These are phyloP conservation scores for Urochloa ruziziensis DNA, from an alignment of 176 grass and related monocot species.

Conservation along the genomic window DNA sequence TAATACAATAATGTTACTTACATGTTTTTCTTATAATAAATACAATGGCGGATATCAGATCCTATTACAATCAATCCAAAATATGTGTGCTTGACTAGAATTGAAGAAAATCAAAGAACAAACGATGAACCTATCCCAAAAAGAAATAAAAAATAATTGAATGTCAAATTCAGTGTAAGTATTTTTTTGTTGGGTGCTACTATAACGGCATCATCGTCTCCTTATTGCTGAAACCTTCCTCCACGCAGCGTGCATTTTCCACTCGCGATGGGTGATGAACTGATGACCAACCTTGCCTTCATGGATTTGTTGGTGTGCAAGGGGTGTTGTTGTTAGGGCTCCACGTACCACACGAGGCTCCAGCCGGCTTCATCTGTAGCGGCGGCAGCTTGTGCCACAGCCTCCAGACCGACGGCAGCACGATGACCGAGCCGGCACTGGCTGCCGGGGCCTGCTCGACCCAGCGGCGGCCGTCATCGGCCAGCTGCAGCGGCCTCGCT, in stretches of 20 bases:
- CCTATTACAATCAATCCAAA: neutral
- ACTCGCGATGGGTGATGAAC: no score
- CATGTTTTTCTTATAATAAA: neutral
- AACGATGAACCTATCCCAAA: neutral
- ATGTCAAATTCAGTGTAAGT: neutral
- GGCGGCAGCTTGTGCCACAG: neutral
- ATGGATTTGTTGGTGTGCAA: neutral
- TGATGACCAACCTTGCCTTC: neutral
- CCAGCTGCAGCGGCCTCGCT: neutral
- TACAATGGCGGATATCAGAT: neutral
- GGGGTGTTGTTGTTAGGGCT: conserved; percentile 11
- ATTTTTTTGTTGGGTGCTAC: neutral
- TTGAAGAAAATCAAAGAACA: neutral
- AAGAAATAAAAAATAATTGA: neutral
- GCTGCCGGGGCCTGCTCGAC: neutral
- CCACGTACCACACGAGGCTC: neutral
- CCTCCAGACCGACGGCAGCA: neutral
- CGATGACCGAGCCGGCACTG: neutral
- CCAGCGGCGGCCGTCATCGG: neutral
- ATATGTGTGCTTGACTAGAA: neutral
- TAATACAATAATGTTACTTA: no score
- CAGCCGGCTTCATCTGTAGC: conserved; percentile 22
- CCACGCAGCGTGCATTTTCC: neutral
- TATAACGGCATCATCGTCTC: neutral
- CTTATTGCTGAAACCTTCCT: neutral